phyloP scores from a whole-genome alignment of 352 stramenopile species.

The Phytophthora hybrid region DNA sequence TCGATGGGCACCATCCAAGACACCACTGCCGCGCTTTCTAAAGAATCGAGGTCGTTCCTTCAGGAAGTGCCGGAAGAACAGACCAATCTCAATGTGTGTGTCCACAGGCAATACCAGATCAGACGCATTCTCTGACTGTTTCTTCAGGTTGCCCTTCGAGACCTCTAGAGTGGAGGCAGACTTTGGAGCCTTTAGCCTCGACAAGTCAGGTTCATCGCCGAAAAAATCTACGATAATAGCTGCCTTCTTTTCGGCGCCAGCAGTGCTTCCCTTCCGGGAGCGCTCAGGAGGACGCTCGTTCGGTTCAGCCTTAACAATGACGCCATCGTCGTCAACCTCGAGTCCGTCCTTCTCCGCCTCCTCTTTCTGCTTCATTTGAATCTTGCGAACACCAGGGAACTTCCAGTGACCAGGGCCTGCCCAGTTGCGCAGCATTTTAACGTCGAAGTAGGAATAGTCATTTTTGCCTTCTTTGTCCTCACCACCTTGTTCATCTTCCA shows the following conservation, averaged over 20 bases:
- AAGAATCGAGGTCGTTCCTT: constrained; percentile 80
- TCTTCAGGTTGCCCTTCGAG: constrained; percentile 61
- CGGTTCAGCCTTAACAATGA: constrained; percentile 40
- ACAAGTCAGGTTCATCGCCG: constrained; percentile 54
- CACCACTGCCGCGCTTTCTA: constrained; percentile 38
- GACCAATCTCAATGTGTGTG: constrained; percentile 68
- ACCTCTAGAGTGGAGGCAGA: constrained; percentile 46
- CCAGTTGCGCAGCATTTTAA: constrained; percentile 87
- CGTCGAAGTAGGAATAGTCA: constrained; percentile 88
- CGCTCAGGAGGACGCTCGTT: constrained; percentile 26
- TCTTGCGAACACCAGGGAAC: constrained; percentile 61
- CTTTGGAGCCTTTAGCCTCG: constrained; percentile 52
- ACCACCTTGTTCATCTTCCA: constrained; percentile 52
- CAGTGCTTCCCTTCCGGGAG: constrained; percentile 27
- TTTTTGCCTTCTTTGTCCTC: constrained; percentile 50
- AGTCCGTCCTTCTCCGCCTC: constrained; percentile 40
- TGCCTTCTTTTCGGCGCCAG: constrained; percentile 53
- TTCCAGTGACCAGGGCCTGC: constrained; percentile 81
- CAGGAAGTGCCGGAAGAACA: constrained; percentile 84
- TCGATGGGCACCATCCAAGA: constrained; percentile 17
- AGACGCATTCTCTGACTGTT: constrained; percentile 58
- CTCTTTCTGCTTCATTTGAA: constrained; percentile 51
- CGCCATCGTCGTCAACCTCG: constrained; percentile 40
- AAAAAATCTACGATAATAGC: constrained; percentile 67
- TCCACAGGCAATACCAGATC: constrained; percentile 85